Evolutionary conservation across 805 yeast species (phyloP).

Genomic region (Cyberlindnera bimundalis): DNA sequence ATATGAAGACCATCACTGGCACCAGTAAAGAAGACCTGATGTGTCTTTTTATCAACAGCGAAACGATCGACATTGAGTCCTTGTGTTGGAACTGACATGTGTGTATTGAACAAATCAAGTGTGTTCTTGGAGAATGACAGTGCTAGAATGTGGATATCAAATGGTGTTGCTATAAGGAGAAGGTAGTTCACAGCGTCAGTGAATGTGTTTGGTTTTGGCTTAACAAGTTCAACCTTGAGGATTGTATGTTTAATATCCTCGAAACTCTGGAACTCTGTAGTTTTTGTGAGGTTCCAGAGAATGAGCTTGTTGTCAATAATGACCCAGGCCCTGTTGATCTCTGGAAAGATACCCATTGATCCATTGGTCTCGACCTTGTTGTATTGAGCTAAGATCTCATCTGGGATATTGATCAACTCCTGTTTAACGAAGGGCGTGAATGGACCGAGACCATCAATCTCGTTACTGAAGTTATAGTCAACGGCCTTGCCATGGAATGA

Average conservation of each 20-base stretch:
- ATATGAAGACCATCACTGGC: constrained; percentile 70
- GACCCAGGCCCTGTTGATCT: constrained; percentile 81
- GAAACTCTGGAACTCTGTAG: constrained; percentile 69
- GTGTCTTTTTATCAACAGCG: constrained; percentile 54
- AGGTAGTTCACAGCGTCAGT: constrained; percentile 71
- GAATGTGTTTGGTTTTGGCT: constrained; percentile 79
- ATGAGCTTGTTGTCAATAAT: constrained; percentile 76
- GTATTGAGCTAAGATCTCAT: constrained; percentile 70
- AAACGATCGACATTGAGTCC: constrained; percentile 72
- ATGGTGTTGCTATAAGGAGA: constrained; percentile 74
- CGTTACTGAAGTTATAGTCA: constrained; percentile 63
- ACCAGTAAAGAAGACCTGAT: constrained; percentile 85
- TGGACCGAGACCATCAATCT: constrained; percentile 39
- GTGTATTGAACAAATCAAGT: constrained; percentile 75
- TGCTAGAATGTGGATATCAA: constrained; percentile 74
- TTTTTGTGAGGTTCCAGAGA: constrained; percentile 73
- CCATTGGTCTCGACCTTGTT: constrained; percentile 62
- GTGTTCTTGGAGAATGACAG: constrained; percentile 53
- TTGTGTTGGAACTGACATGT: constrained; percentile 72
- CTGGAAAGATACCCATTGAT: constrained; percentile 80
- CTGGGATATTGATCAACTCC: constrained; percentile 71
- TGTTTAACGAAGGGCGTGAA: constrained; percentile 78
- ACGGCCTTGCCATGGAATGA: constrained; percentile 52
- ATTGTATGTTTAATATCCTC: constrained; percentile 82
- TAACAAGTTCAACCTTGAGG: constrained; percentile 68